Base-by-base conservation (phyloP, 1,284 basidiomycete genomes). In the Cryptococcus floricola region DNA sequence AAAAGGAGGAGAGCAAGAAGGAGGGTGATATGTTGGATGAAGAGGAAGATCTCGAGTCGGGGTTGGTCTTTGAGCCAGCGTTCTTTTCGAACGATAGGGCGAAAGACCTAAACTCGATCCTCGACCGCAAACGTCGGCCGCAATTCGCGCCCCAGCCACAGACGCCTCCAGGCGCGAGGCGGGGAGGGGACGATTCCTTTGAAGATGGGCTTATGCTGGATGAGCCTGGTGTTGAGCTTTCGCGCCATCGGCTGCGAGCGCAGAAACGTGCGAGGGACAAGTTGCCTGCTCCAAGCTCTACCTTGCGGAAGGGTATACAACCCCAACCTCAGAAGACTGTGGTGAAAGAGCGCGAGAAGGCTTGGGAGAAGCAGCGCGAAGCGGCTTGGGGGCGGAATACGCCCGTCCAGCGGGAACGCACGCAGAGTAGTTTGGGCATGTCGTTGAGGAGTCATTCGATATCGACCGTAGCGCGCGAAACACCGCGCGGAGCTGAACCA, bases 151-250 rank as follows among this genome's bases (percentile, higher is more conserved):
- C 55, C 25, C 56, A 38, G 18, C 54, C 61, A 6, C 37, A 31
- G 14, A 23, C 48, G 18, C 34, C 48, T 3, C 16, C 18, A 13
- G 31, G 14, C 19, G 31, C 16, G 16, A 10, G 37, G 19, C 18
- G 47, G 13, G 48, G 34, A 1, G 60, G 47, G 16, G 72, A 75
- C 49, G 74, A 76, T 43, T 67, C 64, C 5, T 71, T 77, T 25
- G 76, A 77, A 48, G 74, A 77, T 56, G 76, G 76, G 5, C 52
- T 77, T 23, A 66, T 76, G 23, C 59, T 77, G 13, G 70, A 73
- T 41, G 66, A 73, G 52, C 71, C 70, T 2, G 58, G 66, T 13
- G 58, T 64, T 5, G 74, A 76, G 47, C 58, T 77, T 12, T 70
- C 60, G n/a, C 60, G 62, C 6, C 62, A 67, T 37, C 59, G 73